Conservation (phyloP, 2,329 filamentous ascomycete species). For the Hypoxylon sp. region DNA sequence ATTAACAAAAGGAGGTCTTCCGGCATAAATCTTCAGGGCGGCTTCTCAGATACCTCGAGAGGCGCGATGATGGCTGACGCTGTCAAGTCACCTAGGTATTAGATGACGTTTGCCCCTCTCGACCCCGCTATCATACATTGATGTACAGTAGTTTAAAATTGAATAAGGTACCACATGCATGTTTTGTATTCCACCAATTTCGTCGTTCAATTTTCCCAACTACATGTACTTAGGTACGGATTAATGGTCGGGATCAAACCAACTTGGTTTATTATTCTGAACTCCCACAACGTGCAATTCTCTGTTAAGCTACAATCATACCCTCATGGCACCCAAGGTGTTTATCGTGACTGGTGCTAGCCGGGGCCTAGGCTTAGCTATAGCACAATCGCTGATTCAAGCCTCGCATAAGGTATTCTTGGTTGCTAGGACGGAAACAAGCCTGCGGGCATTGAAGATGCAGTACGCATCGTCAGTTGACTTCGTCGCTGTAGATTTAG, state of each 20-base stretch:
- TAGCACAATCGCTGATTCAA: conserved; percentile 66
- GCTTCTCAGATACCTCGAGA: not conserved
- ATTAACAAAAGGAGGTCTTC: not conserved
- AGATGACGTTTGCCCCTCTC: conserved; percentile 36
- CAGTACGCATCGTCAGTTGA: conserved; percentile 68
- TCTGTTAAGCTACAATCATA: conserved; percentile 1
- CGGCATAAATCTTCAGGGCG: not conserved
- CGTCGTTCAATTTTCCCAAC: not conserved
- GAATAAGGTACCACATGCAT: too few species aligned
- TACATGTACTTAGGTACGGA: not conserved
- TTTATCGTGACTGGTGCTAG: conserved; percentile 79
- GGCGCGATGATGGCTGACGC: not conserved
- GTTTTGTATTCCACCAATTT: conserved; percentile 13
- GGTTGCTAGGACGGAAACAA: conserved; percentile 68
- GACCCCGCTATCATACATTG: conserved; percentile 33
- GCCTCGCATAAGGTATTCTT: conserved; percentile 72
- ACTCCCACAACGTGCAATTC: not conserved
- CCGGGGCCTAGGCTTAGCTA: conserved; percentile 73
- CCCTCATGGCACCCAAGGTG: conserved; percentile 69
- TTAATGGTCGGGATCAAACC: not conserved
- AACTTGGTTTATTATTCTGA: not conserved
- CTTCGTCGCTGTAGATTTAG: conserved; percentile 70
- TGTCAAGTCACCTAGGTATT: not conserved
- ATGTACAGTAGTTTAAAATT: too few species aligned
- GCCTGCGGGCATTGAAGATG: conserved; percentile 66